phyloP scores from a whole-genome alignment of 2,329 filamentous ascomycete genomes.

The Cercospora sojina region DNA sequence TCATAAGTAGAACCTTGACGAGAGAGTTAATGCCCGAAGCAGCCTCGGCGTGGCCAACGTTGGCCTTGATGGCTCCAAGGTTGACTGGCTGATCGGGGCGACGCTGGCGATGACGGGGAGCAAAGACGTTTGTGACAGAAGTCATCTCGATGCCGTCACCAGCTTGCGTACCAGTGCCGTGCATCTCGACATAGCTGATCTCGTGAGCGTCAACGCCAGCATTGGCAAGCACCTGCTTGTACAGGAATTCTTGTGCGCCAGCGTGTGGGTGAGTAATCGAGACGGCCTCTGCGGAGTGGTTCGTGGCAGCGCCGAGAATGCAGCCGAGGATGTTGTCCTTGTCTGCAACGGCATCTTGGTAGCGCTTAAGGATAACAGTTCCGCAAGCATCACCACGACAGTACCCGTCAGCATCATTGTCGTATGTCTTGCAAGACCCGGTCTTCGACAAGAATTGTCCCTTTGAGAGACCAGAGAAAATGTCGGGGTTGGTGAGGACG shows the following conservation, averaged over 20 bases:
- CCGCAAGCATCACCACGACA: constrained; percentile 76
- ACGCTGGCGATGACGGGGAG: constrained; percentile 53
- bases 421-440: constrained; percentile 76
- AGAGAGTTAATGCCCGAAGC: constrained; percentile 56
- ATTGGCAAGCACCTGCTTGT: constrained; percentile 66
- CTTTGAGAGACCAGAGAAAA: constrained; percentile 71
- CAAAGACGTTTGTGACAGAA: constrained; percentile 67
- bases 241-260: constrained; percentile 70
- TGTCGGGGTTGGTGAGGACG: constrained; percentile 77
- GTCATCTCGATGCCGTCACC: constrained; percentile 81
- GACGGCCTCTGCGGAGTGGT: constrained; percentile 76
- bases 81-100: constrained; percentile 51
- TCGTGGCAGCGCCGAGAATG: constrained; percentile 72
- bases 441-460: constrained; percentile 77
- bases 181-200: constrained; percentile 83
- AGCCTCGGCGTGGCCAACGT: constrained; percentile 56
- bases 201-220: constrained; percentile 74
- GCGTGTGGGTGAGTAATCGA: constrained; percentile 84
- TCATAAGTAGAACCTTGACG: constrained; percentile 55
- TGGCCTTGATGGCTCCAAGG: constrained; percentile 57
- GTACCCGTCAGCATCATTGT: constrained; percentile 77
- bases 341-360: constrained; percentile 74
- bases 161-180: constrained; percentile 83
- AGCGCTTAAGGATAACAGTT: constrained; percentile 73
- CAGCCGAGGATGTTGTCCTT: constrained; percentile 71